Evolutionary conservation across 2,329 filamentous ascomycete genomes (phyloP), one percentile per base, ranked within the genome.

Genomic region (Tolypocladium sp.): DNA sequence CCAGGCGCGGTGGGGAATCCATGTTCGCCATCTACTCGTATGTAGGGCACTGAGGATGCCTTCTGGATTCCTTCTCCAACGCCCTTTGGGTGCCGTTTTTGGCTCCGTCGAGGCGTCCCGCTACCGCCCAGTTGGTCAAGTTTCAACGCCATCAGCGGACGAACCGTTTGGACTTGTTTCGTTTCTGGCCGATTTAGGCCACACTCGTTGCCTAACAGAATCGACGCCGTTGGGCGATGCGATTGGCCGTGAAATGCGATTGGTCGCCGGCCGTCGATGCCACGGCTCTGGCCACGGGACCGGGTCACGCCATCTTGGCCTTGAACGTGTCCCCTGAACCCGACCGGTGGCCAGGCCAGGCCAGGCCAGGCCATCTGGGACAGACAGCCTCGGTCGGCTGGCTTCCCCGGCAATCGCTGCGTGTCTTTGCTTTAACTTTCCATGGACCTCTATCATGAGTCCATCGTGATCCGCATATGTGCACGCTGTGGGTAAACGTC

Each of bases 221-320:
- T 41, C 27, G 38, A 30, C 35, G 25, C 37, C 35, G n/a, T 3
- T 15, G 20, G 22, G 22, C 12, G 33, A 38, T 57, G 40, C 40
- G 15, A 60, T 51, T 49, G 55, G 56, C 15, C 20, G 25, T 41
- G 40, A 38, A 57, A 57, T 60, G 58, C 58, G 56, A 60, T 57
- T 60, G 58, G 57, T 13, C 25, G 44, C 12, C 27, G 55, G 13
- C 40, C 17, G 27, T 17, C 56, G 33, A 57, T 33, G n/a, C 12
- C 33, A 52, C 46, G 30, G 35, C 9, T 41, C n/a, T 15, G 56
- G 41, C 49, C 7, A 27, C 46, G 56, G 25, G n/a, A 25, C 56
- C 40, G 40, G 27, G 40, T 60, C 58, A 54, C 58, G 51, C 58
- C 58, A 57, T 57, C 35, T 35, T 20, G 42, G 42, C 37, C 44